A percentile compares a stretch with the other conserved stretches of the same genome.
Evolutionary conservation across 2,329 filamentous ascomycete species (phyloP).

Genomic region (Nemania abortiva): DNA sequence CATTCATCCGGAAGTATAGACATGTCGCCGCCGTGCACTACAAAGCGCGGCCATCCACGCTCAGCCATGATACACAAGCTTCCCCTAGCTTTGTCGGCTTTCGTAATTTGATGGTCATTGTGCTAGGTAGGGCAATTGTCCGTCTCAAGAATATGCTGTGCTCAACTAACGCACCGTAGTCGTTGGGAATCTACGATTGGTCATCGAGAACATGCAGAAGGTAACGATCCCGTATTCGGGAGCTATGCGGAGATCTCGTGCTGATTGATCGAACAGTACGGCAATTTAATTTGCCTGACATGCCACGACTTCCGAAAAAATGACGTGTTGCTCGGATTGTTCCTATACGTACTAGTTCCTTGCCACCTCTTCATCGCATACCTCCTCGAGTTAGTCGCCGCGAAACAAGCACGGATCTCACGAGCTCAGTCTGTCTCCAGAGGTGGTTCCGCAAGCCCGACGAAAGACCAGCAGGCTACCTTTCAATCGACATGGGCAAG

Average conservation of each 20-base stretch:
- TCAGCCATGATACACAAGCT: slow-evolving; percentile 83
- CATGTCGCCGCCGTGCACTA: slow-evolving; percentile 92
- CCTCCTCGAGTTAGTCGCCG: slow-evolving; percentile 86
- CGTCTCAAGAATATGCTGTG: not conserved
- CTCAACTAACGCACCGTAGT: slow-evolving; percentile 64
- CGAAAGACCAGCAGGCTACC: slow-evolving; percentile 71
- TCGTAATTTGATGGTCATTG: slow-evolving; percentile 94
- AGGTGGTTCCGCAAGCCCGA: slow-evolving; percentile 64
- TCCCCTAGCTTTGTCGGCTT: slow-evolving; percentile 92
- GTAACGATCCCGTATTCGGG: slow-evolving; percentile 56
- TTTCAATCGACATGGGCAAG: slow-evolving; percentile 84
- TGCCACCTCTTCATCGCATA: slow-evolving; percentile 92
- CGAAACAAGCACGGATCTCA: slow-evolving; percentile 77
- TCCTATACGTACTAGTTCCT: slow-evolving; percentile 88
- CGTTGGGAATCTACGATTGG: slow-evolving; percentile 90
- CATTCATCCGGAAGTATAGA: slow-evolving; percentile 78
- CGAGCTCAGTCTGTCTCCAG: slow-evolving; percentile 65
- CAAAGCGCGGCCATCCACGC: slow-evolving; percentile 76
- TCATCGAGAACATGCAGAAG: slow-evolving; percentile 98
- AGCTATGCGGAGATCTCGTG: slow-evolving; percentile 31
- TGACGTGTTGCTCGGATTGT: slow-evolving; percentile 79
- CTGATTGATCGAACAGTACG: slow-evolving; percentile 73
- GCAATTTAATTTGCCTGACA: slow-evolving; percentile 89
- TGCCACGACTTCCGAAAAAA: slow-evolving; percentile 88
- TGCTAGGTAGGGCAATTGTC: slow-evolving; percentile 72